These are phyloP conservation scores for Chaetomium sp. DNA, from an alignment of 2,329 filamentous ascomycete species.

Conservation along the genomic window DNA sequence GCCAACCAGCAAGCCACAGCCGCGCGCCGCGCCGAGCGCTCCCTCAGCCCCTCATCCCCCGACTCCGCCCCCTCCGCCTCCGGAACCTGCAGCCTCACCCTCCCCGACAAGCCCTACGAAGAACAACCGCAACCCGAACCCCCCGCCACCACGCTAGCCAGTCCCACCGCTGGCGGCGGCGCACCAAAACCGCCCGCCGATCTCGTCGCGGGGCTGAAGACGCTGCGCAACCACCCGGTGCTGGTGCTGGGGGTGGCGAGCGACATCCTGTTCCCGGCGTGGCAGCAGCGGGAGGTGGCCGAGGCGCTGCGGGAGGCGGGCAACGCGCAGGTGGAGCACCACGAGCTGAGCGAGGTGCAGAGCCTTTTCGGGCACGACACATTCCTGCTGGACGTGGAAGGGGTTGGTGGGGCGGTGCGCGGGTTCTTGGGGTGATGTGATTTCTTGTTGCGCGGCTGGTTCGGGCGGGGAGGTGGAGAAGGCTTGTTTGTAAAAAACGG, in stretches of 20 bases:
- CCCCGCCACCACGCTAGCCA: constrained; percentile 15
- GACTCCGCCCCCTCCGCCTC: not conserved
- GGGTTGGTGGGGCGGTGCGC: constrained; percentile 82
- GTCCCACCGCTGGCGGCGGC: too few species aligned
- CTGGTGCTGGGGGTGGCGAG: constrained; percentile 93
- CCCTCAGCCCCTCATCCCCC: constrained; percentile 37
- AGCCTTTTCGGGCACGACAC: constrained; percentile 97
- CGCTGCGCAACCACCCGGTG: constrained; percentile 74
- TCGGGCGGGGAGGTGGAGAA: too few species aligned
- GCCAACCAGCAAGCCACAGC: constrained; percentile 67
- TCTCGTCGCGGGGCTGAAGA: constrained; percentile 72
- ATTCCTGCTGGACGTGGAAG: constrained; percentile 87
- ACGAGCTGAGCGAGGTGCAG: constrained; percentile 91
- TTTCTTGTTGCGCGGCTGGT: not conserved
- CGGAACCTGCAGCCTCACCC: constrained; percentile 72
- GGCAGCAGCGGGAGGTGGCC: constrained; percentile 95
- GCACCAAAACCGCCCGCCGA: constrained; percentile 70
- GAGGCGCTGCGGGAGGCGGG: constrained; percentile 76
- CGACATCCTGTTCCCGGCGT: constrained; percentile 95
- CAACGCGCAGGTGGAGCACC: constrained; percentile 79
- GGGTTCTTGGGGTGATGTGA: constrained; percentile 70
- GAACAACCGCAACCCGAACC: constrained; percentile 71
- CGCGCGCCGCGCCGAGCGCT: constrained; percentile 62
- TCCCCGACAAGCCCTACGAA: constrained; percentile 82
- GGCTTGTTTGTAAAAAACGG: not conserved